Evolutionary conservation across 2,329 filamentous ascomycete genomes (phyloP).

Genomic region (Fusarium sarcochroum): DNA sequence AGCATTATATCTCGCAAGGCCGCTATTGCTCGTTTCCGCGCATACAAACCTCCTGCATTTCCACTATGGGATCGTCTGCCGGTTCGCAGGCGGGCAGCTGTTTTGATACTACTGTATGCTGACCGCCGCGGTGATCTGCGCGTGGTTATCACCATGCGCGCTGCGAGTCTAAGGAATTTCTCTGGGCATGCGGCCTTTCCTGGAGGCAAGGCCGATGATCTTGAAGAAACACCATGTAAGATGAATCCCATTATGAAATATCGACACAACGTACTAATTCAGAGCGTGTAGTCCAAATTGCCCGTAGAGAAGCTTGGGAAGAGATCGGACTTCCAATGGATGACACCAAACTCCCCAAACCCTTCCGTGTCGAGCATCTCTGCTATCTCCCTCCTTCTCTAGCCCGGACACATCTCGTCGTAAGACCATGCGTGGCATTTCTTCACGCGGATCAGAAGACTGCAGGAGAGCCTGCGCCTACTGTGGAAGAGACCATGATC

Average conservation of each 20-base stretch:
- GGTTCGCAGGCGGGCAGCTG: slow-evolving; percentile 81
- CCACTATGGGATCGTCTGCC: slow-evolving; percentile 74
- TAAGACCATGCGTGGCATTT: slow-evolving; percentile 83
- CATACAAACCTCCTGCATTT: slow-evolving; percentile 73
- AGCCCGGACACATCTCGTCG: slow-evolving; percentile 79
- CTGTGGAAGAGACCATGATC: slow-evolving; percentile 79
- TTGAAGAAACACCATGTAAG: slow-evolving; percentile 73
- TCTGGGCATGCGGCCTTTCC: slow-evolving; percentile 92
- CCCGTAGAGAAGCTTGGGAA: slow-evolving; percentile 90
- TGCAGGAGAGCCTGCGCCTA: slow-evolving; percentile 51
- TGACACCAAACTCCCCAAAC: slow-evolving; percentile 76
- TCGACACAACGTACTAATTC: neutral
- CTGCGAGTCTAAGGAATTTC: slow-evolving; percentile 73
- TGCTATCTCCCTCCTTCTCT: slow-evolving; percentile 85
- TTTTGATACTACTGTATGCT: slow-evolving; percentile 89
- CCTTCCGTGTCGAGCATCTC: slow-evolving; percentile 89
- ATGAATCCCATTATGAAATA: neutral
- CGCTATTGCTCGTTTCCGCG: slow-evolving; percentile 71
- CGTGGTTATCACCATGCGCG: slow-evolving; percentile 78
- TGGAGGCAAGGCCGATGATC: slow-evolving; percentile 77
- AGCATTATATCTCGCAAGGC: slow-evolving; percentile 58
- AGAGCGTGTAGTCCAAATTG: slow-evolving; percentile 77
- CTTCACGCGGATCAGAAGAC: slow-evolving; percentile 73
- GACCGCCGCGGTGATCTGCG: slow-evolving; percentile 84
- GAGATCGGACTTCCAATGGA: slow-evolving; percentile 90